These are phyloP conservation scores for Trichoderma pleuroti DNA, from an alignment of 2,329 filamentous ascomycete genomes.

Conservation along the genomic window DNA sequence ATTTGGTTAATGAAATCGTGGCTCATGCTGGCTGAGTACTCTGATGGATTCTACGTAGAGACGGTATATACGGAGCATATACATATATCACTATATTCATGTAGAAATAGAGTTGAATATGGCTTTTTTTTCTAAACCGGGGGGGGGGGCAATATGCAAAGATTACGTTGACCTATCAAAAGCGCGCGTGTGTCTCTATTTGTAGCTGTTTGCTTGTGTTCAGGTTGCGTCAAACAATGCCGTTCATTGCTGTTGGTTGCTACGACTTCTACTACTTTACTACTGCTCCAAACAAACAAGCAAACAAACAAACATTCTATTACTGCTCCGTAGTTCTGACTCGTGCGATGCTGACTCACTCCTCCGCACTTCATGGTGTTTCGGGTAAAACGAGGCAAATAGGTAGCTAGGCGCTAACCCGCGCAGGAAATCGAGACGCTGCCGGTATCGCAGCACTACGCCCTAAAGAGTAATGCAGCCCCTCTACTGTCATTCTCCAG, in stretches of 20 bases:
- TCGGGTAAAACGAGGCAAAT: not conserved
- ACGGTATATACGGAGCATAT: conserved; percentile 9
- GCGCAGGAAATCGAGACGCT: not conserved
- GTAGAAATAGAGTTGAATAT: conserved; percentile 18
- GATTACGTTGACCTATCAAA: not conserved
- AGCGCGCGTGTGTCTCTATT: not conserved
- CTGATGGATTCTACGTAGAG: not conserved
- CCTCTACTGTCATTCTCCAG: conserved; percentile 14
- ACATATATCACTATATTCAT: conserved; percentile 3
- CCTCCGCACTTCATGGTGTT: not conserved
- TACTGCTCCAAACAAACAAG: not conserved
- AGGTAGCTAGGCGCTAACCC: not conserved
- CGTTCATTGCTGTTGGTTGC: not conserved
- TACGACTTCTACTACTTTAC: not conserved
- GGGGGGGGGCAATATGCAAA: not conserved
- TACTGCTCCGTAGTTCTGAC: not conserved
- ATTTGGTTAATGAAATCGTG: conserved; percentile 88
- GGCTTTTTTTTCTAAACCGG: not conserved
- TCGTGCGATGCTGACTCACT: not conserved
- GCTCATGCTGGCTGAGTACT: conserved; percentile 73
- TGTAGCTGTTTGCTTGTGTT: not conserved
- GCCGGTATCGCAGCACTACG: conserved; percentile 14
- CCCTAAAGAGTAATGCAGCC: not conserved
- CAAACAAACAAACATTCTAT: not conserved
- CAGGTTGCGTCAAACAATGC: not conserved